Base-by-base conservation (phyloP, 495 filamentous ascomycete species). In the Aspergillus hancockii region DNA sequence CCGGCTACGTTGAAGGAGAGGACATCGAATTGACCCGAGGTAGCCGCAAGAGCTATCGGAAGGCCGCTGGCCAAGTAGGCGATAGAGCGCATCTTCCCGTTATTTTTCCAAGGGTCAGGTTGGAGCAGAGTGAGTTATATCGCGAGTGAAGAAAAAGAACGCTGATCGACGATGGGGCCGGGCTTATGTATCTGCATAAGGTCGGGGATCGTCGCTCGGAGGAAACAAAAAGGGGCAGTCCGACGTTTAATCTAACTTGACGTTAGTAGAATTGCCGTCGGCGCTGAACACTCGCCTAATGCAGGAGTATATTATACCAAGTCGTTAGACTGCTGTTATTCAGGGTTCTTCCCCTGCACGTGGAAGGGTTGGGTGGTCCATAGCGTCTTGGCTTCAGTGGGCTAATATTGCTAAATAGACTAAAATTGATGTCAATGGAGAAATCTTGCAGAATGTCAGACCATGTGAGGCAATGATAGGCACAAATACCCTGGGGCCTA, bases 1-100 rank as follows among this genome's bases (percentile, higher is more conserved):
- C 86, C 85, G 38, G 86, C 86, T 45, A 87, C 81, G 59, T 86
- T 88, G 71, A 84, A 81, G 54, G 75, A 74, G 52, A 88, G 60
- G 36, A 85, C 71, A 50, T 74, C 82, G 64, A 88, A 79, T 38
- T 59, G 52, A 41, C 71, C 69, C 13, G 53, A 53, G 0, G 54
- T 23, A n/a, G 59, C 59, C 3, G 59, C 58, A 6, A 60, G 41
- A 23, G 58, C 51, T 8, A 52, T 4, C 1, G 34, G 51, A 12
- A 54, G 34, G 13, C 51, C 43, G 21, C 43, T 23, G 21, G 54
- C 46, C 3, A 57, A 28, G 10, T 41, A 38, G 10, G 49, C 28
- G 30, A 32, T 52, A 8, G 28, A 36, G 28, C 49, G 49, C 49
- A 52, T 52, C 12, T 8, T 52, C 4, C 10, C 19, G 19, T 31